Evolutionary conservation across 495 filamentous ascomycete genomes (phyloP), one percentile per base, ranked within the genome.

Genomic region (Lepidopterella palustris): DNA sequence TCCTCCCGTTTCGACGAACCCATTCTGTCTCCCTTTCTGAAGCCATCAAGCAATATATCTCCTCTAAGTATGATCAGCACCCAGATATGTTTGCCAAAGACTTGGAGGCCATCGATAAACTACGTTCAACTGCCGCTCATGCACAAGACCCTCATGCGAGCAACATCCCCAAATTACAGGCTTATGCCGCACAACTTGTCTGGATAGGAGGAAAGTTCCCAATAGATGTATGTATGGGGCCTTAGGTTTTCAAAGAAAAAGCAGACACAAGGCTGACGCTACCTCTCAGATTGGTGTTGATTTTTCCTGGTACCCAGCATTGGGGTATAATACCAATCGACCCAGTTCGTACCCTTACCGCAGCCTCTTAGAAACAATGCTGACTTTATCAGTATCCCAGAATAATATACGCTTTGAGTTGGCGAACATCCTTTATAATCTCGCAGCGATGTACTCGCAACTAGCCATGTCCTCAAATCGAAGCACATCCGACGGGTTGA

Each of bases 61-160:
- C 89, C 40, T 87, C 84, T 70, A 97, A 97, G 81, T 98, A 98
- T 87, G 93, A 97, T 74, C 93, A 98, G 71, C 93, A 96, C 72
- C 93, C 95, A 55, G 90, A 96, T 72, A 96, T 97, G 90, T 98
- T 98, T 73, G 81, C 84, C 60, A 79, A 88, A 52, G 93, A 98
- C 74, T 81, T 98, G 40, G 81, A 93, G 55, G 80, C 87, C 59
- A 90, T 98, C 70, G 91, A 98, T 70, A 77, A 82, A 48, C 70
- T 97, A 52, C 83, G 93, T 10, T 81, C 77, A 48, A 88, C 92
- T 60, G 93, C 93, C 45, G 75, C 97, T 58, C 87, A 90, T 72
- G 86, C 92, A 10, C 84, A 87, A 56, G 93, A 97, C 65, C 83
- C 93, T 13, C 93, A 98, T 73, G 74, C 82, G n/a, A 95, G 87